These are phyloP conservation scores for Candolleomyces efflorescens DNA, from an alignment of 768 basidiomycete genomes.

Conservation along the genomic window DNA sequence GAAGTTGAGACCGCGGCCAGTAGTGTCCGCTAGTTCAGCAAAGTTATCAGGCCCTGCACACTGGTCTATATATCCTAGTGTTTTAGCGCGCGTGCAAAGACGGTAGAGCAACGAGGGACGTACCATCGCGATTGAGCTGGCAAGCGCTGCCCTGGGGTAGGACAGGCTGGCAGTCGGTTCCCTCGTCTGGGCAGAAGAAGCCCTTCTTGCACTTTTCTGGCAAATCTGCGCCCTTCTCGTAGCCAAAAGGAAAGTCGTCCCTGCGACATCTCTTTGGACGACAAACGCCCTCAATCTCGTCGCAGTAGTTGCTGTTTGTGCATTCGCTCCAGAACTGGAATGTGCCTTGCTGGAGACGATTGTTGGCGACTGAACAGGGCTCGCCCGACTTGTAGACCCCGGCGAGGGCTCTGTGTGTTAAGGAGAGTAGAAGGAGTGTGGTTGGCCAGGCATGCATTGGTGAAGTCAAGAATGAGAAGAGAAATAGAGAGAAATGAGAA, in stretches of 20 bases:
- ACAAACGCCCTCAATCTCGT: slow-evolving; percentile 48
- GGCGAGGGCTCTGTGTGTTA: slow-evolving; percentile 35
- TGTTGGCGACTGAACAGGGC: slow-evolving; percentile 50
- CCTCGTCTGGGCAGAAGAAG: slow-evolving; percentile 84
- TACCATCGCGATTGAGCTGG: slow-evolving; percentile 86
- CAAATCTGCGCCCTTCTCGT: slow-evolving; percentile 34
- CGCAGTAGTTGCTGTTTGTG: slow-evolving; percentile 64
- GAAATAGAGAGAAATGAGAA: slow-evolving; percentile 8
- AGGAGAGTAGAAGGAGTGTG: slow-evolving; percentile 54
- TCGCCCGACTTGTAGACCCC: slow-evolving; percentile 43
- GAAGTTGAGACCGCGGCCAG: slow-evolving; percentile 64
- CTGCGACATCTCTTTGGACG: slow-evolving; percentile 63
- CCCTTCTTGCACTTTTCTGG: slow-evolving; percentile 60
- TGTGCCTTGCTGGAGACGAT: slow-evolving; percentile 70
- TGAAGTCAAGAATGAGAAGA: slow-evolving; percentile 11
- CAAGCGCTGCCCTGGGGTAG: slow-evolving; percentile 63
- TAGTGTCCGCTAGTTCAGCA: slow-evolving; percentile 56
- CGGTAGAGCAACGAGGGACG: slow-evolving; percentile 12
- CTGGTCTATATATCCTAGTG: slow-evolving; percentile 49
- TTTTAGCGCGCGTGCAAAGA: not conserved
- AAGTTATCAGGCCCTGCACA: slow-evolving; percentile 69
- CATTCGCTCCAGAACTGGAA: slow-evolving; percentile 80
- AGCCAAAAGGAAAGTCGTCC: slow-evolving; percentile 79
- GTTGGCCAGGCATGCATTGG: slow-evolving; percentile 28
- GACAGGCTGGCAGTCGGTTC: slow-evolving; percentile 57